Evolutionary conservation across 352 stramenopile species (phyloP).

Genomic region (Poterioochromonas sp.): DNA sequence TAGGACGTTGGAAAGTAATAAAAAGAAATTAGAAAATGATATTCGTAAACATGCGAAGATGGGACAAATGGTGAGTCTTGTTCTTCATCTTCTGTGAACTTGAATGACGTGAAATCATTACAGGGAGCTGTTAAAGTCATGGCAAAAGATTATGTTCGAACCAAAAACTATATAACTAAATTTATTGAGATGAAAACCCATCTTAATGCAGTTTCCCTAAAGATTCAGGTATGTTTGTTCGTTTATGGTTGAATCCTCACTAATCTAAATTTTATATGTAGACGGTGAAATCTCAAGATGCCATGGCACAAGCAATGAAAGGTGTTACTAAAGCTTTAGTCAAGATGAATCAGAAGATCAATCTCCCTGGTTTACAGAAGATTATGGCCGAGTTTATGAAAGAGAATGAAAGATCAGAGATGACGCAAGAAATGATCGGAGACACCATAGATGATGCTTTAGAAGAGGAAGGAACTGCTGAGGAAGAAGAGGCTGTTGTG

Average conservation of each 20-base stretch:
- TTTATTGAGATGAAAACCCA: constrained; percentile 78
- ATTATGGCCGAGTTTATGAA: constrained; percentile 94
- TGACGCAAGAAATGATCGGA: constrained; percentile 92
- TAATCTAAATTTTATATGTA: constrained; percentile 34
- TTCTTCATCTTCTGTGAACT: background rate
- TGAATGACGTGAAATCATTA: background rate
- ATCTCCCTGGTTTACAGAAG: constrained; percentile 83
- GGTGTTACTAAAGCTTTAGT: constrained; percentile 43
- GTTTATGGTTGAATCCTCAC: background rate
- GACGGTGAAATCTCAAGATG: constrained; percentile 70
- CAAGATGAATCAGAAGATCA: constrained; percentile 65
- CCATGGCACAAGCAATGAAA: constrained; percentile 74
- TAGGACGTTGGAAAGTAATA: constrained; percentile 3
- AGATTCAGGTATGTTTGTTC: constrained; percentile 52
- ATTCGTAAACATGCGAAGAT: constrained; percentile 77
- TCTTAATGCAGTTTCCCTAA: constrained; percentile 67
- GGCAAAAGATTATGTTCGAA: constrained; percentile 74
- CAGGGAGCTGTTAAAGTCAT: constrained; percentile 67
- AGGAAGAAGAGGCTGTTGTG: constrained; percentile 87
- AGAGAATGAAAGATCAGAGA: constrained; percentile 91
- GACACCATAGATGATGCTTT: constrained; percentile 92
- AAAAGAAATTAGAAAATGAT: constrained; percentile 63
- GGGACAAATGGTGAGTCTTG: constrained; percentile 59
- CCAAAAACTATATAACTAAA: constrained; percentile 68
- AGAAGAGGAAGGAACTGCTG: constrained; percentile 79